These are phyloP conservation scores for Limonium bicolor DNA, from an alignment of 148 eudicot species.

Conservation along the genomic window DNA sequence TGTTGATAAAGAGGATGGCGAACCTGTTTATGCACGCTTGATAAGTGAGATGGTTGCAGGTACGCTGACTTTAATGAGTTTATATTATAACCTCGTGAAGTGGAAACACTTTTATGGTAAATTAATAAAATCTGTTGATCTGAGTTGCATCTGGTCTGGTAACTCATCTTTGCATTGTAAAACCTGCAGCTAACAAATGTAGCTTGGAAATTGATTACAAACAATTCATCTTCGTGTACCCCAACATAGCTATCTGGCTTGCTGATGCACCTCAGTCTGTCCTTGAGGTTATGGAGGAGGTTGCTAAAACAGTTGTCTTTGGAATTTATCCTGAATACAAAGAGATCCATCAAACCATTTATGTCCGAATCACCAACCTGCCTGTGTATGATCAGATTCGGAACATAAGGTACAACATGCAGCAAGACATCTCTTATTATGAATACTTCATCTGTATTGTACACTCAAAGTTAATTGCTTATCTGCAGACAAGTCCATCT, in stretches of 20 bases:
- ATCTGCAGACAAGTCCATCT: constrained; percentile 75
- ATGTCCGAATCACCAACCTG: constrained; percentile 71
- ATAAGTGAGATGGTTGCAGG: constrained; percentile 97
- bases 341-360: constrained; percentile 76
- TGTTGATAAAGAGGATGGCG: constrained; percentile 46
- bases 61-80: constrained; percentile 5
- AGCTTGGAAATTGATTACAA: constrained; percentile 93
- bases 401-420: constrained; percentile 53
- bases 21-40: constrained; percentile 50
- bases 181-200: constrained; percentile 69
- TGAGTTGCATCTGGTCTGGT: no score
- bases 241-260: constrained; percentile 94
- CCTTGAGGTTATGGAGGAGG: constrained; percentile 98
- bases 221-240: constrained; percentile 71
- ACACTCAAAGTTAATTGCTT: constrained; percentile 2
- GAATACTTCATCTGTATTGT: background rate
- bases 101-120: background rate
- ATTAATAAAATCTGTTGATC: background rate
- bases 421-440: background rate
- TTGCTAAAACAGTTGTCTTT: constrained; percentile 76
- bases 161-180: background rate
- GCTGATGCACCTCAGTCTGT: constrained; percentile 98
- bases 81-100: background rate
- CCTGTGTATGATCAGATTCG: constrained; percentile 95
- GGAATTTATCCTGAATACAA: constrained; percentile 75